Base-by-base conservation (phyloP, 208 protist species). In the Wallacemonas sp. region DNA sequence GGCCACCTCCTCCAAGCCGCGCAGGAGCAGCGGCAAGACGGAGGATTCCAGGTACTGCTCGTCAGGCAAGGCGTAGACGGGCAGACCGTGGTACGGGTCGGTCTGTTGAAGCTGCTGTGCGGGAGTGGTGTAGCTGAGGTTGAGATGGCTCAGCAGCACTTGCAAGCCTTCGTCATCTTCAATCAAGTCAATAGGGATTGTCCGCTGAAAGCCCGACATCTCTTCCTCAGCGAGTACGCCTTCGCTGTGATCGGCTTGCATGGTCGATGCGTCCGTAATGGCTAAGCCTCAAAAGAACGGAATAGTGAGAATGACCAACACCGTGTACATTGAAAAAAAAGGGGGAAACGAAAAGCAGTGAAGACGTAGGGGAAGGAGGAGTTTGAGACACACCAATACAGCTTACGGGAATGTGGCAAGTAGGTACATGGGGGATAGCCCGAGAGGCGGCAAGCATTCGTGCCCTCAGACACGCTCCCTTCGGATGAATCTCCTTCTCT, bases 1-100 rank as follows among this genome's bases (percentile, higher is more conserved):
- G 27, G 73, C 82, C n/a, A 93, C 59, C 67, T 84, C 87, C 70
- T 93, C 83, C 33, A 95, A 46, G 19, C 81, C 90, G 26, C 80
- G 85, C 55, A 95, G 63, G 44, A 95, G 74, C 22, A 95, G 63
- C 21, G 90, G 87, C 6, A 93, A 52, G 22, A 93, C 75, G 1
- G 87, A 91, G 29, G 74, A 67, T 71, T 95, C 90, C 17, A 95
- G 53, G 73, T 92, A 95, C 48, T 66, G 57, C 62, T 86, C 66
- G 54, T 89, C 83, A 2, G 90, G 87, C 45, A 93, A 71, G 4
- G 83, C 79, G 48, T 91, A 89, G 29, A 87, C 59, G 13, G 88
- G 85, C 12, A 91, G 57, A 21, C 32, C 27, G 37, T 76, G 46
- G 37, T 60, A 58, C 13, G 61, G 41, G n/a, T 53, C 61, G 15